Evolutionary conservation across 805 yeast species (phyloP), one percentile per base, ranked within the genome.

Genomic region (Yarrowia divulgata): DNA sequence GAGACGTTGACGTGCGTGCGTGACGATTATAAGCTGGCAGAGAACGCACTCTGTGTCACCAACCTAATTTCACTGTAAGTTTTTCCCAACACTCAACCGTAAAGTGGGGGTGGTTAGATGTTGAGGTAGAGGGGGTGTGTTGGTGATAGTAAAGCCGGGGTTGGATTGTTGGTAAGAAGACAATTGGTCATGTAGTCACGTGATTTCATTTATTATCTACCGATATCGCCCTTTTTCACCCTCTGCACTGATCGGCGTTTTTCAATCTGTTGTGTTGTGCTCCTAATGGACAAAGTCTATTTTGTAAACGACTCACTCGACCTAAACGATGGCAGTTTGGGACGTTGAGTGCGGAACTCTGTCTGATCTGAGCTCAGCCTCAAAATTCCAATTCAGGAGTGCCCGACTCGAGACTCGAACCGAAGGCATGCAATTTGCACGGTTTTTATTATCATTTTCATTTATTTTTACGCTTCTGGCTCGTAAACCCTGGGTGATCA

Each of bases 71-170:
- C 50, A 19, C 4, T 23, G 39, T 34, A 14, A 32, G 32, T 34
- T 39, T 50, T 64, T 50, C 68, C 68, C 58, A 64, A 49, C 58
- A 49, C 68, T 40, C 68, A 64, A 39, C 68, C 66, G 52, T 8
- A 43, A 18, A 58, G 50, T 29, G 50, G 48, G 64, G 49, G 49
- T 37, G 49, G 19, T 4, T 2, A 14, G n/a, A 35, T 23, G 34
- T 23, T 23, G 52, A 48, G 52, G 35, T 48, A 23, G 29, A 23
- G 29, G 4, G 29, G n/a, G 35, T 34, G 50, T 18, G 2, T 2
- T 8, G 8, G 32, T 10, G 32, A 19, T 8, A 16, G 34, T 34
- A 16, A 23, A 23, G 29, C 29, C 29, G 29, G 2, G 29, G 29
- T 23, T 4, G 4, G 29, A 23, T 6, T 8, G 13, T 34, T 34